A percentile compares a stretch with the other conserved stretches of the same genome.
Conservation (phyloP, 352 stramenopile species). For the Globisporangium radiosum region DNA sequence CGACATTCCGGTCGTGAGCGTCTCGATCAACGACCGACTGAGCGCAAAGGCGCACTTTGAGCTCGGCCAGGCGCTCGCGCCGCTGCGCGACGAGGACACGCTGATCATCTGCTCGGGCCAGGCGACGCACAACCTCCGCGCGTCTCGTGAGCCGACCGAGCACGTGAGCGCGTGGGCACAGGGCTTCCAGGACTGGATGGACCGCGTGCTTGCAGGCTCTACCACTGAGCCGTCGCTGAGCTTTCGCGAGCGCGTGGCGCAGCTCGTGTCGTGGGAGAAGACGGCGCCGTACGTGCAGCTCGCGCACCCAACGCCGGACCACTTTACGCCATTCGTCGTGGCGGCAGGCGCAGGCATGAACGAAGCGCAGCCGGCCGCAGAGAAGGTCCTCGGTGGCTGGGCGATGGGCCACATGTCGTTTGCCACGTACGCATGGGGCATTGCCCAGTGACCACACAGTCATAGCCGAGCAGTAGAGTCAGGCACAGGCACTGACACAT, state of each 20-base stretch:
- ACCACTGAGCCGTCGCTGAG: constrained; percentile 4
- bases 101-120: constrained; percentile 69
- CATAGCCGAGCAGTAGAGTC: no score
- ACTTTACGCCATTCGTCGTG: constrained; percentile 48
- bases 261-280: constrained; percentile 25
- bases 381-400: constrained; percentile 35
- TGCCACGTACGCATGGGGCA: constrained; percentile 27
- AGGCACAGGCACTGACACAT: no score
- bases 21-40: constrained; percentile 55
- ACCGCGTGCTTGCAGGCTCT: constrained; percentile 5
- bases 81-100: constrained; percentile 57
- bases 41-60: constrained; percentile 33
- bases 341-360: constrained; percentile 40
- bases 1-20: constrained; percentile 81
- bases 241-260: constrained; percentile 18
- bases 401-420: constrained; percentile 38
- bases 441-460: constrained; percentile 12
- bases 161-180: constrained; percentile 20
- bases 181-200: constrained; percentile 31
- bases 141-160: constrained; percentile 11
- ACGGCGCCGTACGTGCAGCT: constrained; percentile 18
- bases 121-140: constrained; percentile 34
- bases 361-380: constrained; percentile 17
- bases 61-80: constrained; percentile 45
- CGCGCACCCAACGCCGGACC: constrained; percentile 42